These are phyloP conservation scores for Lodderomyces metapsilosis DNA, from an alignment of 1,139 yeast genomes.

Conservation along the genomic window DNA sequence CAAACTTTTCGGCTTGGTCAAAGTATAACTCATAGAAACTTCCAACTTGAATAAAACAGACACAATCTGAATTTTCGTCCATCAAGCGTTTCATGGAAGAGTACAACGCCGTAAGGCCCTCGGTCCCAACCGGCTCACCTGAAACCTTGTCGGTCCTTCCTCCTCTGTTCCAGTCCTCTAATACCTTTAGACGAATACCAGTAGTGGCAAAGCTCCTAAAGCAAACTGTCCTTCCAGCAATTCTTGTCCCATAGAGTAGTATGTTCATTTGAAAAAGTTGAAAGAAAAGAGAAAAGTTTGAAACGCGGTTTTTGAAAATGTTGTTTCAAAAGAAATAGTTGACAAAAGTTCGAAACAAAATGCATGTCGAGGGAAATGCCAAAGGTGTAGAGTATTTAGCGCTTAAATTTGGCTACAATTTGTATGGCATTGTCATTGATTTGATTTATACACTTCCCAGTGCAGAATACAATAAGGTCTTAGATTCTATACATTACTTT, in stretches of 20 bases:
- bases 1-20: constrained; percentile 78
- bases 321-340: background rate
- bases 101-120: constrained; percentile 26
- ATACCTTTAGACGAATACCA: background rate
- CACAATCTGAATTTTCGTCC: constrained; percentile 55
- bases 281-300: background rate
- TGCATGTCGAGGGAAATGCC: background rate
- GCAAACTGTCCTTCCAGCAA: background rate
- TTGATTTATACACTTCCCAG: too few species aligned
- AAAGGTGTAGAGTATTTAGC: too few species aligned
- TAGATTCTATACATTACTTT: constrained; percentile 14
- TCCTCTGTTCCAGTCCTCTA: constrained; percentile 41
- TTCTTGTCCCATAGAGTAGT: background rate
- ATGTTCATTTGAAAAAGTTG: background rate
- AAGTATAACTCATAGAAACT: constrained; percentile 88
- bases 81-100: constrained; percentile 34
- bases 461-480: too few species aligned
- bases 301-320: background rate
- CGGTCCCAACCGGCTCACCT: background rate
- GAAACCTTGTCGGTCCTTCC: constrained; percentile 31
- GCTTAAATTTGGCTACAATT: too few species aligned
- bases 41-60: constrained; percentile 84
- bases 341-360: background rate
- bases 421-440: too few species aligned
- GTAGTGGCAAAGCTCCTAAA: background rate